Percentiles rank a stretch among this genome's conserved stretches.
These are phyloP conservation scores for Ophiostoma montium DNA, from an alignment of 2,329 filamentous ascomycete genomes.

Conservation along the genomic window DNA sequence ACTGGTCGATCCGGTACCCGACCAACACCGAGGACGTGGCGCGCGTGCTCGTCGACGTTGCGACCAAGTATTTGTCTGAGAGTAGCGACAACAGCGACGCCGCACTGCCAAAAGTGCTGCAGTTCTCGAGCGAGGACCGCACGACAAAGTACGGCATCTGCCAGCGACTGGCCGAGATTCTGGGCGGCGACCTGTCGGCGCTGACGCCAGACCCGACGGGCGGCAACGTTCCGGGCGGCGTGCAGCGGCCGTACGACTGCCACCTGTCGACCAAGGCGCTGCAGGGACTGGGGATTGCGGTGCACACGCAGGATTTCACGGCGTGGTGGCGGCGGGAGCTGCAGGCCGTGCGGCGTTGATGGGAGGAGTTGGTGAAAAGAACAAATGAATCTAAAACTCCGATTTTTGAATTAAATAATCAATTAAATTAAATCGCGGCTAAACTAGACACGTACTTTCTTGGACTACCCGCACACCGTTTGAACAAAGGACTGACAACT, in stretches of 20 bases:
- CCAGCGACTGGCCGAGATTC: slow-evolving; percentile 60
- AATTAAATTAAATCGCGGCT: no score
- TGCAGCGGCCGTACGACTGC: slow-evolving; percentile 75
- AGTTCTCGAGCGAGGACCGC: slow-evolving; percentile 75
- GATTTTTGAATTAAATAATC: no score
- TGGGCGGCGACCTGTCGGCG: slow-evolving; percentile 51
- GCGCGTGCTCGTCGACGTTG: slow-evolving; percentile 52
- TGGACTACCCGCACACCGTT: no score
- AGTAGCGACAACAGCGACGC: slow-evolving; percentile 9
- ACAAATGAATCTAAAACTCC: no score
- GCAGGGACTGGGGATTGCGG: slow-evolving; percentile 58
- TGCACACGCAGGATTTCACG: slow-evolving; percentile 59
- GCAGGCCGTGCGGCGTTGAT: slow-evolving; percentile 40
- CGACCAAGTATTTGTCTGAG: slow-evolving; percentile 43
- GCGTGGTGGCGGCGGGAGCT: slow-evolving; percentile 66
- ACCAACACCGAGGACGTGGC: slow-evolving; percentile 82
- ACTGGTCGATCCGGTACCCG: slow-evolving; percentile 73
- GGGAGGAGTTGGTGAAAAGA: no score
- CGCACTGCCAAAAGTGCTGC: slow-evolving; percentile 54
- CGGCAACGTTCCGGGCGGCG: slow-evolving; percentile 55
- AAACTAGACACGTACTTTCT: no score
- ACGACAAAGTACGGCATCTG: slow-evolving; percentile 89
- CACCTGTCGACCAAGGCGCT: slow-evolving; percentile 68
- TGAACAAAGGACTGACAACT: no score
- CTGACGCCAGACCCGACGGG: slow-evolving; percentile 58